A percentile compares a stretch with the other conserved stretches of the same genome.
phyloP scores from a whole-genome alignment of 2,329 filamentous ascomycete species.

The Cladosporium cucumerinum region DNA sequence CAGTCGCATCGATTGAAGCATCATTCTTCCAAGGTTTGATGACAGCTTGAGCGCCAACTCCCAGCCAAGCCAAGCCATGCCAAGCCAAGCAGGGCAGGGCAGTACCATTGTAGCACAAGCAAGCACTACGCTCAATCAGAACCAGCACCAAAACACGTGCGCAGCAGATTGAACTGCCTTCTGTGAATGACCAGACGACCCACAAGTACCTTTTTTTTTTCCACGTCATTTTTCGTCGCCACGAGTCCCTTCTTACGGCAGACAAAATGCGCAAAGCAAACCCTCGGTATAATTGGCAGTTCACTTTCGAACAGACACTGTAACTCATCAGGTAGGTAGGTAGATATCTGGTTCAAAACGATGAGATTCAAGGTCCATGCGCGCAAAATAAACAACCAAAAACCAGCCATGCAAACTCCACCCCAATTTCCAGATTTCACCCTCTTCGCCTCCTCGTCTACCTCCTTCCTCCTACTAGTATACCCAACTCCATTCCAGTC shows the following conservation, averaged over 20 bases:
- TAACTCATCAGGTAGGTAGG: background rate
- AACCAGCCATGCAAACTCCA: background rate
- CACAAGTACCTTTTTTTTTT: too few species aligned
- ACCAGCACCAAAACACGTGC: background rate
- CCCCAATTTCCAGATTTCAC: background rate
- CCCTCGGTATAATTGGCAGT: too few species aligned
- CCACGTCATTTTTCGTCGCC: too few species aligned
- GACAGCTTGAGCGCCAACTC: background rate
- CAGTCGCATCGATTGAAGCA: background rate
- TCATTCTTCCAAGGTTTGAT: background rate
- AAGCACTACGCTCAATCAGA: background rate
- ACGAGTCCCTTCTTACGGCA: too few species aligned
- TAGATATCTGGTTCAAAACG: background rate
- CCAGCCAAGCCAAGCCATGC: too few species aligned
- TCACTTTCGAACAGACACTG: background rate
- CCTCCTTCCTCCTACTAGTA: background rate
- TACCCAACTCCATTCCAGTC: background rate
- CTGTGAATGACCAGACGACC: too few species aligned
- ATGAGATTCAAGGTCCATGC: background rate
- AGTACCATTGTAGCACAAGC: too few species aligned
- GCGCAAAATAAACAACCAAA: background rate
- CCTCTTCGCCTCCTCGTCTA: background rate
- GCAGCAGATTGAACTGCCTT: background rate
- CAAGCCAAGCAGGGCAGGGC: too few species aligned
- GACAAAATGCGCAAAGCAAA: too few species aligned